Evolutionary conservation across 2,329 filamentous ascomycete genomes (phyloP), one percentile per base, ranked within the genome.

Genomic region (Venturiaceae sp.): DNA sequence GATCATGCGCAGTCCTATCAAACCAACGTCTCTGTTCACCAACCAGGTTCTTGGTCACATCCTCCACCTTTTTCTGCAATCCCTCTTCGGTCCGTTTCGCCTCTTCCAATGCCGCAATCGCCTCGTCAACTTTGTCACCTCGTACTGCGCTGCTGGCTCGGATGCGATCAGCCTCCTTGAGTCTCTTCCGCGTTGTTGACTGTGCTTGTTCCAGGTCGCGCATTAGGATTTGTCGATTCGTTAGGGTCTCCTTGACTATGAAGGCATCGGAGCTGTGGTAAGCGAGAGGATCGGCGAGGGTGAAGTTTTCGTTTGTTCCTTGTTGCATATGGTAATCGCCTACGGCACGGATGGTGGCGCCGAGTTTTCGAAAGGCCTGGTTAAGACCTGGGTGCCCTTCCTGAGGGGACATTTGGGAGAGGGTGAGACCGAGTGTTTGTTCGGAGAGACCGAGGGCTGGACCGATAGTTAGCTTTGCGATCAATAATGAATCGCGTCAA

Each of bases 241-340:
- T 99, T 62, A 99, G 81, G 11, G 92, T 96, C 71, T 99, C 94
- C 73, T 99, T 99, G 64, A 97, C 94, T 66, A 97, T 95, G 69
- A 96, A 95, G 47, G 94, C 90, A 72, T 99, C 94, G 59, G 90
- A 86, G 47, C 91, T 96, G 74, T 97, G 91, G 69, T 97, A 96
- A 66, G 92, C 88, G 62, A 99, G 84, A 11, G 94, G 90, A 66
- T 99, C 94, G 50, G 90, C 91, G 55, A 99, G 81, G 1, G 92
- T 96, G 8, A 92, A 95, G 8, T 94, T 94, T 76, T 99, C 92
- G 16, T 91, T 92, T 2, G 94, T 99, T 41, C 92, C 94, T 75
- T 99, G 94, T 1, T 92, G 92, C 16, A 94, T 92, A 72, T 97
- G 94, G 68, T 87, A 96, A 74, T 99, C 94, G 62, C 94, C 94